Percentiles rank a stretch among this genome's conserved stretches.
Evolutionary conservation across 257 asterid genomes (phyloP).

Genomic region (Solanum paucissectum): DNA sequence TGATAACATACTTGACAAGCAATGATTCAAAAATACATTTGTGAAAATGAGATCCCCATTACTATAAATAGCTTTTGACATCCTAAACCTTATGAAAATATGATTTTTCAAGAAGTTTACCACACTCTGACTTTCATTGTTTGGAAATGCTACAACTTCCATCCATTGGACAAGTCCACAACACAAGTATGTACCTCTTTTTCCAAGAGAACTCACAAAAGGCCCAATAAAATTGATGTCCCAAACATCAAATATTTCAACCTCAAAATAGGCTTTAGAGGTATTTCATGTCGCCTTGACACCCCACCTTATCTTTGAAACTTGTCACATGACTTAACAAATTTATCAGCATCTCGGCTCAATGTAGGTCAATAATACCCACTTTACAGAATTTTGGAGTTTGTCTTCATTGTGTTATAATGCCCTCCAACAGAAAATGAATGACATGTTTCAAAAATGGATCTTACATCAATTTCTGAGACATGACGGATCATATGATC

Average conservation of each 20-base stretch:
- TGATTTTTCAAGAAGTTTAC: not conserved
- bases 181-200: not conserved
- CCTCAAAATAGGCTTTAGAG: not conserved
- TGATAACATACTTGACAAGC: no score
- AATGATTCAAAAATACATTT: no score
- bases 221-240: not conserved
- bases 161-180: not conserved
- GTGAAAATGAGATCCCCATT: no score
- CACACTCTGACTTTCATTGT: not conserved
- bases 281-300: not conserved
- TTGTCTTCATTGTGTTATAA: not conserved
- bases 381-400: not conserved
- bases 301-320: not conserved
- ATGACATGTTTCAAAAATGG: not conserved
- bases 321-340: not conserved
- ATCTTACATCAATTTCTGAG: not conserved
- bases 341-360: not conserved
- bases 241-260: not conserved
- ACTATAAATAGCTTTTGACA: no score
- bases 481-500: not conserved
- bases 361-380: not conserved
- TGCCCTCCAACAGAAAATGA: no score
- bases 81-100: not conserved
- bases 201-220: not conserved
- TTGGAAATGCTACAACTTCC: not conserved